These are phyloP conservation scores for Acanthamoeba lenticulata DNA, from an alignment of 208 protist genomes.

Conservation along the genomic window DNA sequence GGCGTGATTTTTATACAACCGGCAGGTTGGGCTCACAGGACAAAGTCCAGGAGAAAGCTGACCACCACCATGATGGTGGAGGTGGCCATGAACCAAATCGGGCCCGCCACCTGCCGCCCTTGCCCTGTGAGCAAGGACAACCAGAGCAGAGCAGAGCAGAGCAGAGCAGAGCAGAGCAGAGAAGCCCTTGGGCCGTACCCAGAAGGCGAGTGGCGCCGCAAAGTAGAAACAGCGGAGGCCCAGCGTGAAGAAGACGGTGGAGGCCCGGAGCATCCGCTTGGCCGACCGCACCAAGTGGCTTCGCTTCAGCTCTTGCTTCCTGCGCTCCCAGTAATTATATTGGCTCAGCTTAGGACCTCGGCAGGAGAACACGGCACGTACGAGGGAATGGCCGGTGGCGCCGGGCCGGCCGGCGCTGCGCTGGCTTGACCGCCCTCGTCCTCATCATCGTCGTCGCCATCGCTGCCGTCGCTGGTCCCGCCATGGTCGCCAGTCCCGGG, in stretches of 20 bases:
- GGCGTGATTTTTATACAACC: too few species aligned
- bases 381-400: background rate
- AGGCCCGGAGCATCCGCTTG: background rate
- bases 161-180: too few species aligned
- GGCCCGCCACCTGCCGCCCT: background rate
- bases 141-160: too few species aligned
- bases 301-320: background rate
- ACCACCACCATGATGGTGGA: conserved; percentile 38
- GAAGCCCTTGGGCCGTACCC: conserved; percentile 33
- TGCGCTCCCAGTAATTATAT: background rate
- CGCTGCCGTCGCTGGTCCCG: background rate
- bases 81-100: conserved; percentile 48
- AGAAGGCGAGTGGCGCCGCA: conserved; percentile 31
- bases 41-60: conserved; percentile 20
- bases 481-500: background rate
- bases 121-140: too few species aligned
- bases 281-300: background rate
- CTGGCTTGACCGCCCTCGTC: background rate
- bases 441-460: background rate
- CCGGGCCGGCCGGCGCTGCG: background rate
- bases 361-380: background rate
- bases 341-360: background rate
- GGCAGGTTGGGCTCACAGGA: background rate
- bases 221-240: conserved; percentile 61
- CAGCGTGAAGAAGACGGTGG: conserved; percentile 23